phyloP scores from a whole-genome alignment of 1,284 basidiomycete species.

The Trichosporon faecale region DNA sequence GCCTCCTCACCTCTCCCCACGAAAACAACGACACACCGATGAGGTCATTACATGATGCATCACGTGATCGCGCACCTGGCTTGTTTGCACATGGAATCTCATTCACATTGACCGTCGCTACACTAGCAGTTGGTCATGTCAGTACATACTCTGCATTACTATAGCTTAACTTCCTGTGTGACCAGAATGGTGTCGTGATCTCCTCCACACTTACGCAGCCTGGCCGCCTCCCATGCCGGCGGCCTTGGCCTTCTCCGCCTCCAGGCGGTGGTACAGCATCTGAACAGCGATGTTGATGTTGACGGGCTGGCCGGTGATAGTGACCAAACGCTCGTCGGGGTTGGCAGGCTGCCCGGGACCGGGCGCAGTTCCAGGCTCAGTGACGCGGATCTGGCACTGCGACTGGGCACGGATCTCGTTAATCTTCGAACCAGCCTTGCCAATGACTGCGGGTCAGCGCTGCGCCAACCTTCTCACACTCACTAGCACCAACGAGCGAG shows the following conservation, averaged over 20 bases:
- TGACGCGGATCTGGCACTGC: constrained; percentile 95
- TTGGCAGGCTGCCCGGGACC: constrained; percentile 54
- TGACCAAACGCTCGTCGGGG: constrained; percentile 81
- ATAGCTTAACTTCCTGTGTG: constrained; percentile 5
- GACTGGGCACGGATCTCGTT: constrained; percentile 95
- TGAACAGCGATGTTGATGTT: constrained; percentile 97
- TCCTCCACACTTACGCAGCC: constrained; percentile 14
- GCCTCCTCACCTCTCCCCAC: neutral
- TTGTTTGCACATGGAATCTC: constrained; percentile 4
- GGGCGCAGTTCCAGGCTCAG: constrained; percentile 78
- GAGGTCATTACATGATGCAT: constrained; percentile 2
- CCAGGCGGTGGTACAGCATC: constrained; percentile 64
- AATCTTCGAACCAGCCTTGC: constrained; percentile 97
- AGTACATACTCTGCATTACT: neutral
- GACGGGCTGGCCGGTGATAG: constrained; percentile 86
- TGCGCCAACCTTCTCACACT: constrained; percentile 24
- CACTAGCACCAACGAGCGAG: constrained; percentile 87
- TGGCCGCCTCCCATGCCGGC: constrained; percentile 13
- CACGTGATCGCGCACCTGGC: neutral
- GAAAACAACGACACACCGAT: neutral
- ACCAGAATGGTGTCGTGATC: neutral
- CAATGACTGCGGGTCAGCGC: constrained; percentile 63
- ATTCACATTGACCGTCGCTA: constrained; percentile 10
- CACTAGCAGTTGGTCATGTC: constrained; percentile 4
- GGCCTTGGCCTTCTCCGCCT: constrained; percentile 31